A percentile compares a stretch with the other conserved stretches of the same genome.
phyloP scores from a whole-genome alignment of 768 basidiomycete genomes.

The Amanita molliuscula region DNA sequence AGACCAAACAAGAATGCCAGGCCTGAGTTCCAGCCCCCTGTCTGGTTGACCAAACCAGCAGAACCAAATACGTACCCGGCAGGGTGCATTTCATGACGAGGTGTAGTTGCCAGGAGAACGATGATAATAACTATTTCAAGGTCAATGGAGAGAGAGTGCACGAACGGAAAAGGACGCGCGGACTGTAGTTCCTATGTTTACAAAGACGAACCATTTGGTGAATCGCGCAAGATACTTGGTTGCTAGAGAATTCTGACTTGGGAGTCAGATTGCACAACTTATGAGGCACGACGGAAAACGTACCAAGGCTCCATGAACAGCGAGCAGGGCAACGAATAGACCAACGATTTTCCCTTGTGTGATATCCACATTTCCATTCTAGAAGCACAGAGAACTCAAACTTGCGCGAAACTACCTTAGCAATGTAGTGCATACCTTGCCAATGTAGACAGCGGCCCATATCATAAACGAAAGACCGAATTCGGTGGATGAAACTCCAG shows the following conservation, averaged over 20 bases:
- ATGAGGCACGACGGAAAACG: conserved; percentile 10
- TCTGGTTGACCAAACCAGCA: conserved; percentile 64
- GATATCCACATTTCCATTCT: conserved; percentile 50
- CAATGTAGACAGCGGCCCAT: conserved; percentile 61
- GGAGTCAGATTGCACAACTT: not conserved
- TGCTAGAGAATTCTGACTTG: conserved; percentile 51
- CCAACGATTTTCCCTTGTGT: conserved; percentile 70
- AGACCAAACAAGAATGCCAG: conserved; percentile 80
- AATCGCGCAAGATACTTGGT: conserved; percentile 67
- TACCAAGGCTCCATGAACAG: conserved; percentile 67
- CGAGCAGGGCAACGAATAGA: conserved; percentile 64
- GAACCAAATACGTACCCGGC: conserved; percentile 75
- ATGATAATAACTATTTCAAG: conserved; percentile 63
- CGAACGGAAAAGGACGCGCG: conserved; percentile 24
- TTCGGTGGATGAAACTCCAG: conserved; percentile 79
- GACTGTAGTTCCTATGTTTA: conserved; percentile 76
- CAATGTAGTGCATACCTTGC: conserved; percentile 24
- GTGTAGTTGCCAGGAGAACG: conserved; percentile 66
- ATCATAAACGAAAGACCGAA: conserved; percentile 77
- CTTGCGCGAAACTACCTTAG: no score
- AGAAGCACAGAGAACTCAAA: not conserved
- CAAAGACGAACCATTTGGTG: conserved; percentile 73
- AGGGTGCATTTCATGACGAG: conserved; percentile 68
- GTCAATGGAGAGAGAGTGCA: not conserved
- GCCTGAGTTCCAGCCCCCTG: conserved; percentile 72